phyloP scores from a whole-genome alignment of 139 green algal genomes.

The Eudorina sp. region DNA sequence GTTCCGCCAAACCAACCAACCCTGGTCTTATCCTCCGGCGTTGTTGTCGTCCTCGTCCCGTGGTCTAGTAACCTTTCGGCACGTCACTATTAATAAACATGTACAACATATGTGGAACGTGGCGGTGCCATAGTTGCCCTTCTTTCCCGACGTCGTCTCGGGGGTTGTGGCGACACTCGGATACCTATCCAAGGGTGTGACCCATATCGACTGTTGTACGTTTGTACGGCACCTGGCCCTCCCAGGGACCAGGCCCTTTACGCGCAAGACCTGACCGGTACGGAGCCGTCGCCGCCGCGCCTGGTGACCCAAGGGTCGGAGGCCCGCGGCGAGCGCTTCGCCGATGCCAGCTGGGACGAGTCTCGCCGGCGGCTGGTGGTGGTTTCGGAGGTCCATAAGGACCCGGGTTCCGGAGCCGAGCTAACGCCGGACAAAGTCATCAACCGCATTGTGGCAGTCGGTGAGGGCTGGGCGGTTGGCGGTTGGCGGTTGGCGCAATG shows the following conservation, averaged over 20 bases:
- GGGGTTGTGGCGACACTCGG: too few relatives aligned
- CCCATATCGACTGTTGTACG: background rate
- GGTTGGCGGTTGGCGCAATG: too few relatives aligned
- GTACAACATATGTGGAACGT: too few relatives aligned
- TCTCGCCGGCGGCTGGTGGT: conserved; percentile 62
- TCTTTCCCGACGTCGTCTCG: too few relatives aligned
- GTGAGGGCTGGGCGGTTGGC: conserved; percentile 44
- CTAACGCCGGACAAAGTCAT: conserved; percentile 62
- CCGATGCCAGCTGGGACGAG: conserved; percentile 65
- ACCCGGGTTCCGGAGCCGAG: conserved; percentile 64
- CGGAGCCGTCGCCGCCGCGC: background rate
- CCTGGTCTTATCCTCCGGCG: too few relatives aligned
- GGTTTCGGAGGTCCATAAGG: conserved; percentile 33
- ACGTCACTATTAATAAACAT: too few relatives aligned
- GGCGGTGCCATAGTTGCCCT: too few relatives aligned
- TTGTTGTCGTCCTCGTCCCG: too few relatives aligned
- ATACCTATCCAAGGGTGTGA: background rate
- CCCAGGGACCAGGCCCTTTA: conserved; percentile 82
- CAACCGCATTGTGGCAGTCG: conserved; percentile 73
- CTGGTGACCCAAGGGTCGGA: conserved; percentile 36
- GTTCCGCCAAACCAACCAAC: too few relatives aligned
- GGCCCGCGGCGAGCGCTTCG: conserved; percentile 69
- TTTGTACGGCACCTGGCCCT: background rate
- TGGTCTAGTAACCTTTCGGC: too few relatives aligned
- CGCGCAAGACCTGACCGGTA: conserved; percentile 54